phyloP scores from a whole-genome alignment of 2,329 filamentous ascomycete genomes.

The Raffaelea deltoideospora region DNA sequence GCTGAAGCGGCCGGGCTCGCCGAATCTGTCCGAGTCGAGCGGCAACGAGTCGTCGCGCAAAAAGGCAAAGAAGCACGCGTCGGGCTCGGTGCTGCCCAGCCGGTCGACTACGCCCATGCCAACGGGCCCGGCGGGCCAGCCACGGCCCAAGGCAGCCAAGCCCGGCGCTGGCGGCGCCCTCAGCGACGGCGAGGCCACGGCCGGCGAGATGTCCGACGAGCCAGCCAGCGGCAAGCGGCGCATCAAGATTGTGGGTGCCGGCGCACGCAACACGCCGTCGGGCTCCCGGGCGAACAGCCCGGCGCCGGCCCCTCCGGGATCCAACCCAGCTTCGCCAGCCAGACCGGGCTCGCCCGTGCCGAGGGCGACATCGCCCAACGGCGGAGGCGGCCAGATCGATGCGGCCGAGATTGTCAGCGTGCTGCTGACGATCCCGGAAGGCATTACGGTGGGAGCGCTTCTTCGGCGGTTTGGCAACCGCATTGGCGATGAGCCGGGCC shows the following conservation, averaged over 20 bases:
- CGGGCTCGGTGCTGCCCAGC: conserved; percentile 31
- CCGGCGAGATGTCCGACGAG: conserved; percentile 49
- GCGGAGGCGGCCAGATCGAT: conserved; percentile 21
- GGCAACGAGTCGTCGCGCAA: conserved; percentile 80
- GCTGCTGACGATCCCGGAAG: conserved; percentile 31
- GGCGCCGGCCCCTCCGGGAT: conserved; percentile 18
- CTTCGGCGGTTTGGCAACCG: conserved; percentile 38
- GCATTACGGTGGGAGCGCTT: conserved; percentile 38
- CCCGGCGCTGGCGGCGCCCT: conserved; percentile 40
- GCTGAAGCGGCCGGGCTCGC: conserved; percentile 74
- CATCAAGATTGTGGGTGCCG: conserved; percentile 35
- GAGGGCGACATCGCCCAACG: conserved; percentile 18
- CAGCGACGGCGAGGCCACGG: conserved; percentile 60
- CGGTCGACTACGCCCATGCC: conserved; percentile 41
- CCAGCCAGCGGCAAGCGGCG: conserved; percentile 28
- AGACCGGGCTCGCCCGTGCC: conserved; percentile 7
- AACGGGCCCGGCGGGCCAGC: too few species aligned
- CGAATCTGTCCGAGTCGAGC: conserved; percentile 77
- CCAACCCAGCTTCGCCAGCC: conserved; percentile 10
- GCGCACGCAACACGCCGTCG: conserved; percentile 34
- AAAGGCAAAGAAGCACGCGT: conserved; percentile 50
- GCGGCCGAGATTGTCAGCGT: conserved; percentile 38
- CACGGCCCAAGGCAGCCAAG: conserved; percentile 22
- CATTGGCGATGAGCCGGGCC: conserved; percentile 33
- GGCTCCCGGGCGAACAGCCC: conserved; percentile 50